Base-by-base conservation (phyloP, 257 asterid genomes). In the Cordia subcordata region DNA sequence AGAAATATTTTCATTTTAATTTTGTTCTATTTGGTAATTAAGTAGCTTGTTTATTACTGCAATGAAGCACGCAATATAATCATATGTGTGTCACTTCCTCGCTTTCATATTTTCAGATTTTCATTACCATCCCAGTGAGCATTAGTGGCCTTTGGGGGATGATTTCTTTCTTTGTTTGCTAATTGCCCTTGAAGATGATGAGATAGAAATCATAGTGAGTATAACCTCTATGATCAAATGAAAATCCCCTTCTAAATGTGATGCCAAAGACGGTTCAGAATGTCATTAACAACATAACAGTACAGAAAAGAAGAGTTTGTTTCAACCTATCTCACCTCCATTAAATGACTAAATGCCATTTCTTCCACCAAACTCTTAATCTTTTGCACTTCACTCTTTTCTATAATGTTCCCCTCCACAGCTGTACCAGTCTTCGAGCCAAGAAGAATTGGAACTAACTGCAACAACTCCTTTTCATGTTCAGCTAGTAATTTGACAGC, bases 291-390 rank as follows among this genome's bases (percentile, higher is more conserved):
- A 27, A 27, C 35, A 1, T 27, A 27, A 27, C 35, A 27, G 35
- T 33, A 63, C 16, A 32, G 49, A n/a, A 44, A 42, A 65, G 44
- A 20, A 40, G 47, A 38, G 45, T 16, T 19, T 10, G 44, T 14
- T 37, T 46, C 17, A 19, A 38, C 61, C 53, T 54, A 33, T 37
- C 78, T 64, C 63, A 93, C 99, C 99, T 93, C 99, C 96, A 93
- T 84, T 76, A 93, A 82, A 77, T 81, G 96, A 79, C 97, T 85
- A 77, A 63, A 88, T 17, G 94, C 94, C 75, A 77, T 83, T 68
- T 89, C 96, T 72, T 82, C 94, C 72, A 85, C 78, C 32, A 77
- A 74, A 65, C 71, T 70, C 44, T 74, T 65, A 70, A 84, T 60
- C 38, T 77, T 79, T 72, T 70, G 64, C 50, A 55, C 74, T 8